These are phyloP conservation scores for Ustilago xerochloae DNA, from an alignment of 1,284 basidiomycete species.

Conservation along the genomic window DNA sequence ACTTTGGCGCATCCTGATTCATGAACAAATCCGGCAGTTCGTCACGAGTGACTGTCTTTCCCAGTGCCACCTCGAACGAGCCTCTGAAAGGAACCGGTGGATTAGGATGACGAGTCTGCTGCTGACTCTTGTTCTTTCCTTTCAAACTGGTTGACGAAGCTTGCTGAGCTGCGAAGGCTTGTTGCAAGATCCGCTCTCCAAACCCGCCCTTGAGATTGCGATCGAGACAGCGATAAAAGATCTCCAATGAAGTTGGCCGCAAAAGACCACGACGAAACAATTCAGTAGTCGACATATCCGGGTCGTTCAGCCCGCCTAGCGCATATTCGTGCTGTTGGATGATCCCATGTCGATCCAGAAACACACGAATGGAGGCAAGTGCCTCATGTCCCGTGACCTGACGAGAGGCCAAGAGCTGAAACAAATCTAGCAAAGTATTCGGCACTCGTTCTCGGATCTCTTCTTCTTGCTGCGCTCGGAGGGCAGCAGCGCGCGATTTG, in stretches of 20 bases:
- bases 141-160: background rate
- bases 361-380: slow-evolving; percentile 28
- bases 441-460: slow-evolving; percentile 20
- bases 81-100: slow-evolving; percentile 5
- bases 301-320: slow-evolving; percentile 17
- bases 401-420: slow-evolving; percentile 30
- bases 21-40: slow-evolving; percentile 25
- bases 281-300: slow-evolving; percentile 22
- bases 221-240: slow-evolving; percentile 56
- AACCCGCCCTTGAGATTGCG: slow-evolving; percentile 56
- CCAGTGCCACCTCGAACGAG: slow-evolving; percentile 48
- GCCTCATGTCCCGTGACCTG: slow-evolving; percentile 41
- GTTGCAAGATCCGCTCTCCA: slow-evolving; percentile 31
- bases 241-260: slow-evolving; percentile 40
- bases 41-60: slow-evolving; percentile 21
- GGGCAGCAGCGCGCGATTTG: slow-evolving; percentile 21
- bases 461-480: slow-evolving; percentile 24
- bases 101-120: background rate
- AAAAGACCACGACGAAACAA: slow-evolving; percentile 24
- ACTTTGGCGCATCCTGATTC: slow-evolving; percentile 11
- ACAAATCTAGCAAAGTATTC: slow-evolving; percentile 27
- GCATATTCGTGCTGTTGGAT: slow-evolving; percentile 44
- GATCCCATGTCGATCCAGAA: slow-evolving; percentile 44
- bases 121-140: background rate
- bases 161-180: slow-evolving; percentile 14